Percentiles rank a stretch among this genome's conserved stretches.
phyloP scores from a whole-genome alignment of 1,139 yeast species.

The Geotrichum europaeum region DNA sequence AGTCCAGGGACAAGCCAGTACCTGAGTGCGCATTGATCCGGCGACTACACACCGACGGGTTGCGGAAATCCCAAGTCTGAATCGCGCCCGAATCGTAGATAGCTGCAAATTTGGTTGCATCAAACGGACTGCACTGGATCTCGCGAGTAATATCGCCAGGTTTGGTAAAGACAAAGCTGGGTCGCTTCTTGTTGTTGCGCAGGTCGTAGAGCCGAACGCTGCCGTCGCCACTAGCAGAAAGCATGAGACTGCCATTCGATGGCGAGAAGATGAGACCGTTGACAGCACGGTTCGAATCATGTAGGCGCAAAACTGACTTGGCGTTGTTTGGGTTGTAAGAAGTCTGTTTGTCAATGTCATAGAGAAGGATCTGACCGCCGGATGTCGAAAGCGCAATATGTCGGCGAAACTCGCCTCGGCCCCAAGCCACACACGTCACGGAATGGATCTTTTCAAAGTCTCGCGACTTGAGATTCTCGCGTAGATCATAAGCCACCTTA shows the following conservation, averaged over 20 bases:
- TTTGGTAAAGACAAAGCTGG: slow-evolving; percentile 46
- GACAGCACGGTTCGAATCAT: slow-evolving; percentile 75
- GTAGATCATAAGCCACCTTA: slow-evolving; percentile 21
- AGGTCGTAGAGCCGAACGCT: slow-evolving; percentile 84
- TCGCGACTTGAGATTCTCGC: slow-evolving; percentile 23
- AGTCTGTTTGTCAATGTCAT: slow-evolving; percentile 39
- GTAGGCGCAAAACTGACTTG: slow-evolving; percentile 38
- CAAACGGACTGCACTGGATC: slow-evolving; percentile 38
- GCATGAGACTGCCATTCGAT: slow-evolving; percentile 50
- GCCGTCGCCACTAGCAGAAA: slow-evolving; percentile 93
- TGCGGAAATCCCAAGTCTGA: slow-evolving; percentile 76
- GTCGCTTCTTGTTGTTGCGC: slow-evolving; percentile 46
- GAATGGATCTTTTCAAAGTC: slow-evolving; percentile 31
- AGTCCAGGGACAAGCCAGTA: slow-evolving; percentile 79
- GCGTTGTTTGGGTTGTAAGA: slow-evolving; percentile 23
- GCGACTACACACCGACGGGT: slow-evolving; percentile 44
- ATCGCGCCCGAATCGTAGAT: slow-evolving; percentile 89
- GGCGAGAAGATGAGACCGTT: slow-evolving; percentile 70
- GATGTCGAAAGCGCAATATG: slow-evolving; percentile 31
- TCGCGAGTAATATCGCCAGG: slow-evolving; percentile 40
- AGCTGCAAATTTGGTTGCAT: slow-evolving; percentile 50
- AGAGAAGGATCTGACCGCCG: slow-evolving; percentile 39
- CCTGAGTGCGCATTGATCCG: slow-evolving; percentile 87
- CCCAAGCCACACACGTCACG: slow-evolving; percentile 38
- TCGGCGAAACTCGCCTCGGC: slow-evolving; percentile 24